Conservation (phyloP, 306 rosid genomes). For the Trichosanthes cucumerina region DNA sequence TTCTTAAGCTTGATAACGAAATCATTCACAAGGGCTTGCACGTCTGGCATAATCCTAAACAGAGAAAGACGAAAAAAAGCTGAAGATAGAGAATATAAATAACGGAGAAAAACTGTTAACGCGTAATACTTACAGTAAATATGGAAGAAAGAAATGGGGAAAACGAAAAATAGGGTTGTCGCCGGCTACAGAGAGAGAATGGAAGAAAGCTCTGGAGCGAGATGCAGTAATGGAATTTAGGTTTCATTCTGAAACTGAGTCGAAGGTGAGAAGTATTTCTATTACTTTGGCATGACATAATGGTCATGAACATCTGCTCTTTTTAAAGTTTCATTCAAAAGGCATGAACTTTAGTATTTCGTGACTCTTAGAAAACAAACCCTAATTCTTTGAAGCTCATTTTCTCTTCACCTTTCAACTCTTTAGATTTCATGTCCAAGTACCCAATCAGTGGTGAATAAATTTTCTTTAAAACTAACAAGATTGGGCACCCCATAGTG, state of each 20-base stretch:
- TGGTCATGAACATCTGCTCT: no score
- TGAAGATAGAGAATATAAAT: background rate
- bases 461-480: no score
- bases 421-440: no score
- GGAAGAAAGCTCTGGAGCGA: background rate
- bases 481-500: no score
- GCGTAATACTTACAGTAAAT: background rate
- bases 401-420: no score
- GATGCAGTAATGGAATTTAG: background rate
- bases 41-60: constrained; percentile 66
- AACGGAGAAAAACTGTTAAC: background rate
- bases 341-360: no score
- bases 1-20: constrained; percentile 64
- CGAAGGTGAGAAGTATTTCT: background rate
- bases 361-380: no score
- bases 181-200: background rate
- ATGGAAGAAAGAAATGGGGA: background rate
- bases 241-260: background rate
- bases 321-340: no score
- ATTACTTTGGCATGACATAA: no score
- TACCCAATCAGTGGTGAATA: no score
- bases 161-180: background rate
- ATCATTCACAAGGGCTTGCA: constrained; percentile 61
- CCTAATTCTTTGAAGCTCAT: no score
- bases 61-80: background rate